Evolutionary conservation across 2,329 filamentous ascomycete species (phyloP).

Genomic region (Verticillium tricorpus): DNA sequence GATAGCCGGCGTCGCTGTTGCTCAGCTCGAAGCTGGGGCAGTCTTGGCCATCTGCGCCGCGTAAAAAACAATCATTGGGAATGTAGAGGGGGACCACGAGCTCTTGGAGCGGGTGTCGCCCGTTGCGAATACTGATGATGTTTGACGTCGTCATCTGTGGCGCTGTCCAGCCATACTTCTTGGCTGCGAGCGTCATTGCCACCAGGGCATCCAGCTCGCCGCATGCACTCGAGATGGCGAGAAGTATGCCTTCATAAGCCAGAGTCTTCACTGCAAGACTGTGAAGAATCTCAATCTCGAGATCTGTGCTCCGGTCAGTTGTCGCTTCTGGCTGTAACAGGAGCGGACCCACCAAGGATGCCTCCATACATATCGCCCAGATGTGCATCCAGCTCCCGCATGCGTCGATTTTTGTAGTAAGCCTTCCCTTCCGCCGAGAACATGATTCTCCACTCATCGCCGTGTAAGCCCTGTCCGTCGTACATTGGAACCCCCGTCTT

Average conservation of each 20-base stretch:
- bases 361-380: conserved; percentile 81
- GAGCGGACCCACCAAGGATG: conserved; percentile 63
- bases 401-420: conserved; percentile 84
- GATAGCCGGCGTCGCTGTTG: too few species aligned
- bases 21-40: too few species aligned
- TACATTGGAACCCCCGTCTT: conserved; percentile 41
- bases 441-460: conserved; percentile 69
- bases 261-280: conserved; percentile 68
- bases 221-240: conserved; percentile 69
- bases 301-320: conserved; percentile 46
- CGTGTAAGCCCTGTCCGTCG: conserved; percentile 50
- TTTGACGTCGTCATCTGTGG: conserved; percentile 70
- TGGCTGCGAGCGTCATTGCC: conserved; percentile 73
- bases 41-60: conserved; percentile 48
- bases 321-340: not conserved
- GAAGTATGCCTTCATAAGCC: conserved; percentile 61
- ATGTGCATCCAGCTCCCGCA: conserved; percentile 74
- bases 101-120: conserved; percentile 84
- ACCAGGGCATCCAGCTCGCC: conserved; percentile 84
- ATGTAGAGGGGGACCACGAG: conserved; percentile 76
- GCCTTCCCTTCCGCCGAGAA: conserved; percentile 67
- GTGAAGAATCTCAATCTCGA: conserved; percentile 85
- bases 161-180: conserved; percentile 64
- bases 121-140: conserved; percentile 67
- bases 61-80: conserved; percentile 71